Conservation (phyloP, 805 yeast genomes). For the Kodamaea laetipori region DNA sequence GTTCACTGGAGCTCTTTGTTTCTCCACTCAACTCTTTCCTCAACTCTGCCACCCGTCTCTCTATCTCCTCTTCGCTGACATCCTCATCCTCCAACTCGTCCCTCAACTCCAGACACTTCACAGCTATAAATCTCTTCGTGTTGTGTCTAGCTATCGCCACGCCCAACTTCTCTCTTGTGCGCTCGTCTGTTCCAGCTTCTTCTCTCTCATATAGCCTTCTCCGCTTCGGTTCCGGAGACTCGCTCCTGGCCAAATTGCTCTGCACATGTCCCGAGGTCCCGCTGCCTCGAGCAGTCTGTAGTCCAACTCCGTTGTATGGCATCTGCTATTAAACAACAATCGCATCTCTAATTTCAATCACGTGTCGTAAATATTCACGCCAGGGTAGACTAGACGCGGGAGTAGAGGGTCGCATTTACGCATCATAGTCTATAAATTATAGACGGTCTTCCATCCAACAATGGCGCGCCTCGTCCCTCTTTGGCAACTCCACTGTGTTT, state of each 20-base stretch:
- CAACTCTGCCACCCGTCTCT: constrained; percentile 22
- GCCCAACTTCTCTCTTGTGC: constrained; percentile 6
- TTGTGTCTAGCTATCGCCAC: constrained; percentile 5
- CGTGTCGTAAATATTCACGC: background rate
- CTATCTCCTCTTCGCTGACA: constrained; percentile 34
- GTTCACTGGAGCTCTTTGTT: background rate
- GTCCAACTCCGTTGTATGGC: constrained; percentile 62
- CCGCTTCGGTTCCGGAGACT: constrained; percentile 17
- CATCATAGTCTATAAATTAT: too few species aligned
- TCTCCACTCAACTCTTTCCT: constrained; percentile 19
- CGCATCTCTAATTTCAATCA: background rate
- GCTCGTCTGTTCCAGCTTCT: background rate
- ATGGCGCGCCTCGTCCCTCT: too few species aligned
- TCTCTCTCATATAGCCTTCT: constrained; percentile 20
- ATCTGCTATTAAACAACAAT: constrained; percentile 22
- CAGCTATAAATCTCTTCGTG: constrained; percentile 10
- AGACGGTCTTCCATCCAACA: too few species aligned
- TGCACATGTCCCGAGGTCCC: constrained; percentile 67
- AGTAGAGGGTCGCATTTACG: too few species aligned
- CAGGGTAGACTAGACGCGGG: too few species aligned
- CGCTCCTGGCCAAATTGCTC: constrained; percentile 37
- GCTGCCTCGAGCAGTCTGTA: constrained; percentile 58
- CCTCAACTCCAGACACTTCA: constrained; percentile 51
- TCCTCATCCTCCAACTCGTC: constrained; percentile 54
- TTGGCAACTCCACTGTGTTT: too few species aligned